Evolutionary conservation across 768 basidiomycete species (phyloP).

Genomic region (Leccinum pellstonianum): DNA sequence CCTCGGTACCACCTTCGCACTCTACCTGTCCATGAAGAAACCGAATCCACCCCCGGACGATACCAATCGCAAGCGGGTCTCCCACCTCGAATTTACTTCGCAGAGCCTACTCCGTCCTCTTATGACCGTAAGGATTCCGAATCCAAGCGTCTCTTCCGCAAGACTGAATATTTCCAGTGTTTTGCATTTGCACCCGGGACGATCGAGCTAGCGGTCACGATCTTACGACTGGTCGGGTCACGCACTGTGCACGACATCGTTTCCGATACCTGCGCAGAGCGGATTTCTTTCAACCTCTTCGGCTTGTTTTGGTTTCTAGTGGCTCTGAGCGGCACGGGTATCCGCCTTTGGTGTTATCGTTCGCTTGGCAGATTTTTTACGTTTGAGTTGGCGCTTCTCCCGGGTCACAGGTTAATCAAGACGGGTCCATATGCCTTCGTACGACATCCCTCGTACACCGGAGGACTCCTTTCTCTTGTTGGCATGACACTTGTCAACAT

Average conservation of each 20-base stretch:
- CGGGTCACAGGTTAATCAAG: slow-evolving; percentile 11
- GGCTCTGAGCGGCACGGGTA: slow-evolving; percentile 24
- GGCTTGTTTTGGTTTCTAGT: slow-evolving; percentile 9
- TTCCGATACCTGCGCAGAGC: slow-evolving; percentile 5
- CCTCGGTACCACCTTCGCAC: background rate
- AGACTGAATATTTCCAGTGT: background rate
- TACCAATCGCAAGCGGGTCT: background rate
- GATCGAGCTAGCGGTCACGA: background rate
- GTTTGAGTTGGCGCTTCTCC: slow-evolving; percentile 34
- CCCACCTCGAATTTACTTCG: background rate
- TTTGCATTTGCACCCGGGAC: slow-evolving; percentile 1
- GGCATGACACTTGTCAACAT: slow-evolving; percentile 11
- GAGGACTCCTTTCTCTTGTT: slow-evolving; percentile 2
- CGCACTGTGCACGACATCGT: background rate
- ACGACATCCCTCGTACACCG: slow-evolving; percentile 16
- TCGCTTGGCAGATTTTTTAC: slow-evolving; percentile 39
- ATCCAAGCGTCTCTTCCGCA: background rate
- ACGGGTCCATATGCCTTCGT: slow-evolving; percentile 16
- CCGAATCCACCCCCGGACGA: slow-evolving; percentile 8
- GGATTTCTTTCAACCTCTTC: slow-evolving; percentile 3
- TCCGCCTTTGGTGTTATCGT: slow-evolving; percentile 38
- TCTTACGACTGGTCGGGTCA: background rate
- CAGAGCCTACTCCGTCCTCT: slow-evolving; percentile 2
- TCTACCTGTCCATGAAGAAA: background rate
- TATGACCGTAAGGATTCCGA: background rate